Percentiles rank a stretch among this genome's conserved stretches.
Conservation (phyloP, 2,329 filamentous ascomycete genomes). For the Penicillium brasilianum region DNA sequence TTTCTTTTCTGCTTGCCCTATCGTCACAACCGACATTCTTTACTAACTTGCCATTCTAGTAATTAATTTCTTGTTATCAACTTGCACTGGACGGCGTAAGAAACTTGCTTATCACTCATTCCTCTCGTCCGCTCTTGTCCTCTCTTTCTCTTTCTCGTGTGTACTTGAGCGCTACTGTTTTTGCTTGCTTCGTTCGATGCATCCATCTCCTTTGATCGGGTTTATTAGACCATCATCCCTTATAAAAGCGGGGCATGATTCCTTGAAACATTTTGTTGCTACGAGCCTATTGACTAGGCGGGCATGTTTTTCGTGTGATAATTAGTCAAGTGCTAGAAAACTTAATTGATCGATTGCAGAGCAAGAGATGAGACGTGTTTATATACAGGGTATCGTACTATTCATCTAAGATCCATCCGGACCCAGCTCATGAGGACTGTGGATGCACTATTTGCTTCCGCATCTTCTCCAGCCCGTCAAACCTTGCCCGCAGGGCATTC, state of each 20-base stretch:
- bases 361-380: conserved; percentile 15
- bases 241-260: not conserved
- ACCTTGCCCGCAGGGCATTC: conserved; percentile 36
- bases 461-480: conserved; percentile 32
- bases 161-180: conserved; percentile 17
- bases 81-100: conserved; percentile 23
- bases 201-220: conserved; percentile 14
- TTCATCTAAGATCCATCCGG: not conserved
- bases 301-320: not conserved
- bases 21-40: not conserved
- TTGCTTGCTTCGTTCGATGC: conserved; percentile 14
- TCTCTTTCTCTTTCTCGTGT: conserved; percentile 2
- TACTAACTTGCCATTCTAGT: conserved; percentile 31
- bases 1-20: conserved; percentile 7
- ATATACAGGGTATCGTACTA: conserved; percentile 17
- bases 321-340: conserved; percentile 1
- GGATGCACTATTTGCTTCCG: conserved; percentile 19
- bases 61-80: conserved; percentile 33
- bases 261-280: not conserved
- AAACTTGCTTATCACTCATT: not conserved
- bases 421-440: not conserved
- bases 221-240: not conserved
- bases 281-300: not conserved
- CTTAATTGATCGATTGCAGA: not conserved
- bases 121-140: not conserved